A percentile compares a stretch with the other conserved stretches of the same genome.
Conservation (phyloP, 306 rosid genomes). For the Rosa chinensis region DNA sequence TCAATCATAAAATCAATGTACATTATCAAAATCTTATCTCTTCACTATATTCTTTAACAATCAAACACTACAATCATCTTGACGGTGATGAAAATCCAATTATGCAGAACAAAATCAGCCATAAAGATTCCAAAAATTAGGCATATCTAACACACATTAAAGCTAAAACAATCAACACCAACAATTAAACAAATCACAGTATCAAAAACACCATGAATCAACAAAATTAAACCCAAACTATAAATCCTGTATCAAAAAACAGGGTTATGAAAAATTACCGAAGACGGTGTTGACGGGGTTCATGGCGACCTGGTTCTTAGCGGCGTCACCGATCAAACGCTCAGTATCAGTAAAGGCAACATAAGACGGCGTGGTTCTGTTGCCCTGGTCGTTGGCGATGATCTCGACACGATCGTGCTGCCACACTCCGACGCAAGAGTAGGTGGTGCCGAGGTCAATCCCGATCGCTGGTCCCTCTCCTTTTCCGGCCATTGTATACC, state of each 20-base stretch:
- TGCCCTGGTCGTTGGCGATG: conserved; percentile 3
- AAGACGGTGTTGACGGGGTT: conserved; percentile 5
- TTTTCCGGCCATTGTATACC: not conserved
- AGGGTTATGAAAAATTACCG: not conserved
- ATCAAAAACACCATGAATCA: not conserved
- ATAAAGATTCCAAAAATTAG: too few relatives aligned
- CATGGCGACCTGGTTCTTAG: conserved; percentile 11
- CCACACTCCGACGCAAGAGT: conserved; percentile 12
- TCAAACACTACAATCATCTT: not conserved
- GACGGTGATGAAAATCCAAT: not conserved
- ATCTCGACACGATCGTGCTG: conserved; percentile 12
- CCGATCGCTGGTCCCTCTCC: conserved; percentile 1
- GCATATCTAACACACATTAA: not conserved
- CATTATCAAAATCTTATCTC: too few relatives aligned
- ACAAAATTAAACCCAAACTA: not conserved
- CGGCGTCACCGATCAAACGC: not conserved
- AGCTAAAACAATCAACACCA: not conserved
- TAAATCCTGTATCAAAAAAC: not conserved
- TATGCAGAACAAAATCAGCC: too few relatives aligned
- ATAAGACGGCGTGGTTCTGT: conserved; percentile 1
- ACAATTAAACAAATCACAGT: not conserved
- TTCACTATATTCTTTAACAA: too few relatives aligned
- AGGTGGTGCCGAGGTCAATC: not conserved
- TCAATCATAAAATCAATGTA: too few relatives aligned
- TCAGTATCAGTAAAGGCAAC: not conserved